Evolutionary conservation across 192 early-diverging fungal species (phyloP).

Genomic region (Jimgerdemannia flammicorona): DNA sequence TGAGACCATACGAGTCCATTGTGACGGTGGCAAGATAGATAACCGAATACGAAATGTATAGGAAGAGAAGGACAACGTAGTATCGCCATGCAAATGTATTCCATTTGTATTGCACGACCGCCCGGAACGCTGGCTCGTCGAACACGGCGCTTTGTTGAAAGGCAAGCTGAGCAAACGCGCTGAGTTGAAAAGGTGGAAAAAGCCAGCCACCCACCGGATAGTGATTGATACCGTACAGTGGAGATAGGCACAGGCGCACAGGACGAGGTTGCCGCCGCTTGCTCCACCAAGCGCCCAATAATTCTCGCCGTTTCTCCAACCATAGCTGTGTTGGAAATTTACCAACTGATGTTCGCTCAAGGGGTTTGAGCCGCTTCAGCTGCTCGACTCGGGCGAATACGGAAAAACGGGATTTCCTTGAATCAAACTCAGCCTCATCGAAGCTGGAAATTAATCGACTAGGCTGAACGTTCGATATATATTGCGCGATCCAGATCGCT

Average conservation of each 20-base stretch:
- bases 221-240: not conserved
- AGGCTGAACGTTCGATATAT: not conserved
- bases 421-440: not conserved
- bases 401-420: not conserved
- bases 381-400: not conserved
- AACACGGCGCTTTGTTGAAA: not conserved
- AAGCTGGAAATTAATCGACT: not conserved
- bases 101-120: not conserved
- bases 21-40: not conserved
- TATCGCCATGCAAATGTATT: not conserved
- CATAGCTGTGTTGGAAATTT: not conserved
- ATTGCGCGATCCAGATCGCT: not conserved
- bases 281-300: not conserved
- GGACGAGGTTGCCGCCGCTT: not conserved
- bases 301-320: not conserved
- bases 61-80: not conserved
- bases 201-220: not conserved
- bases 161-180: not conserved
- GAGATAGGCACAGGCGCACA: not conserved
- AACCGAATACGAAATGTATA: not conserved
- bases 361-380: not conserved
- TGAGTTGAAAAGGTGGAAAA: not conserved
- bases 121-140: not conserved
- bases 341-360: not conserved
- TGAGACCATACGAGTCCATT: not conserved